phyloP scores from a whole-genome alignment of 495 filamentous ascomycete genomes.

The Barbatosphaeria neglecta region DNA sequence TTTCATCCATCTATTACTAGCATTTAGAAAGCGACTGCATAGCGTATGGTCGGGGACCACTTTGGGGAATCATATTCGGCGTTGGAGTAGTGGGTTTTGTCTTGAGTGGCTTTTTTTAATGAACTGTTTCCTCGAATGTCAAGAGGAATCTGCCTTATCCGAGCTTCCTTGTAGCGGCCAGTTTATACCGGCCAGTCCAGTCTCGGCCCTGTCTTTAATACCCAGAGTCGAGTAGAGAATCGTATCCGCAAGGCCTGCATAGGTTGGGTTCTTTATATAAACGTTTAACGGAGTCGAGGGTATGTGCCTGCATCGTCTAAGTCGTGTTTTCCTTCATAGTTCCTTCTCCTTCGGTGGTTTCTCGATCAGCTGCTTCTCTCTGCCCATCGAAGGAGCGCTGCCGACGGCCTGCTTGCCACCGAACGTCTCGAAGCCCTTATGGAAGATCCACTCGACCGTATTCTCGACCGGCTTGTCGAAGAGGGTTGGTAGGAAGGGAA shows the following conservation, averaged over 20 bases:
- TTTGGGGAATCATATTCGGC: too few species aligned
- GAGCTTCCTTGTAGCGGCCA: too few species aligned
- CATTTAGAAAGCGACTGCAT: too few species aligned
- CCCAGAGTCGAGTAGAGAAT: too few species aligned
- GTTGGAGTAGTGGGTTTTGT: too few species aligned
- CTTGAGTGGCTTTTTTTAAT: too few species aligned
- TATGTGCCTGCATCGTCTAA: background rate
- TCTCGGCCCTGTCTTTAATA: too few species aligned
- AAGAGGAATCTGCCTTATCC: too few species aligned
- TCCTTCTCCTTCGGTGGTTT: slow-evolving; percentile 44
- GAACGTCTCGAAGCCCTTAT: slow-evolving; percentile 58
- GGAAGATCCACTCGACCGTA: slow-evolving; percentile 81
- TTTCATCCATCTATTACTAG: background rate
- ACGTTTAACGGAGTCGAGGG: slow-evolving; percentile 1
- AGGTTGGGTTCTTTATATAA: background rate
- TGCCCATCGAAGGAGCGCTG: slow-evolving; percentile 37
- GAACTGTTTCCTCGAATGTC: too few species aligned
- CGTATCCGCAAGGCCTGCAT: background rate
- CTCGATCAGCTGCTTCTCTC: slow-evolving; percentile 40
- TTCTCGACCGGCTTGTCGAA: slow-evolving; percentile 92
- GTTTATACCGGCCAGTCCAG: too few species aligned
- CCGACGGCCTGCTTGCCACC: slow-evolving; percentile 52
- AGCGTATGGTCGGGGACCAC: too few species aligned
- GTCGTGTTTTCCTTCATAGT: slow-evolving; percentile 15
- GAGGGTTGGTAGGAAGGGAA: slow-evolving; percentile 77